phyloP scores from a whole-genome alignment of 2,329 filamentous ascomycete genomes.

The Lecanoromycetidae sp. region DNA sequence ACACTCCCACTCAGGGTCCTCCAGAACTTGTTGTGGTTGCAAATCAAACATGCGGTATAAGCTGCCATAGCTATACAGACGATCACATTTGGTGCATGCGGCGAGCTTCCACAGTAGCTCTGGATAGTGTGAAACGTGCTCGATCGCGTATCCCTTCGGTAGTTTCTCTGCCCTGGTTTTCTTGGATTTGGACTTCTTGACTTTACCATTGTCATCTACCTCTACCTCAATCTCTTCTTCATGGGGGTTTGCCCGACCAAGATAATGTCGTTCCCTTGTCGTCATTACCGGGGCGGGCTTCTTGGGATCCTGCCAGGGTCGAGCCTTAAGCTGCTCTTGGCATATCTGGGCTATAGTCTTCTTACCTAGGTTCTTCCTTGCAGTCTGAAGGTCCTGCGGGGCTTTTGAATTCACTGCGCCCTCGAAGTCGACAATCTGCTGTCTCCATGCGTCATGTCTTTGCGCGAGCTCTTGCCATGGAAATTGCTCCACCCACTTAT shows the following conservation, averaged over 20 bases:
- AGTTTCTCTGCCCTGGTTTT: constrained; percentile 36
- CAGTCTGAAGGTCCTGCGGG: constrained; percentile 58
- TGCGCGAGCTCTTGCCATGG: constrained; percentile 64
- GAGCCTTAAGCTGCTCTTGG: constrained; percentile 67
- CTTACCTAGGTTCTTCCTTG: constrained; percentile 52
- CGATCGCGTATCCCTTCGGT: constrained; percentile 43
- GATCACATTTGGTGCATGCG: constrained; percentile 61
- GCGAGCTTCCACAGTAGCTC: constrained; percentile 79
- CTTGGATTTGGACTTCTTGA: constrained; percentile 51
- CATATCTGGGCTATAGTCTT: constrained; percentile 87
- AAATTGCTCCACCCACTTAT: constrained; percentile 91
- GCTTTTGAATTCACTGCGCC: constrained; percentile 55
- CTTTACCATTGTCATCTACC: constrained; percentile 45
- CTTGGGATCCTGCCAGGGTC: constrained; percentile 73
- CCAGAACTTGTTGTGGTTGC: constrained; percentile 71
- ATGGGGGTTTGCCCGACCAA: constrained; percentile 32
- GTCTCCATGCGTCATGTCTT: constrained; percentile 73
- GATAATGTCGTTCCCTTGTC: constrained; percentile 20
- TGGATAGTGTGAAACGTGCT: constrained; percentile 72
- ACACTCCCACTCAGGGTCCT: constrained; percentile 73
- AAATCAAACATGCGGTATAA: constrained; percentile 85
- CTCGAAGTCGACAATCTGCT: constrained; percentile 62
- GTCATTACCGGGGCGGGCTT: constrained; percentile 36
- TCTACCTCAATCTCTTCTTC: constrained; percentile 24
- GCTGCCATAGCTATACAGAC: constrained; percentile 84